Evolutionary conservation across 2,329 filamentous ascomycete genomes (phyloP).

Genomic region (Cladophialophora exuberans): DNA sequence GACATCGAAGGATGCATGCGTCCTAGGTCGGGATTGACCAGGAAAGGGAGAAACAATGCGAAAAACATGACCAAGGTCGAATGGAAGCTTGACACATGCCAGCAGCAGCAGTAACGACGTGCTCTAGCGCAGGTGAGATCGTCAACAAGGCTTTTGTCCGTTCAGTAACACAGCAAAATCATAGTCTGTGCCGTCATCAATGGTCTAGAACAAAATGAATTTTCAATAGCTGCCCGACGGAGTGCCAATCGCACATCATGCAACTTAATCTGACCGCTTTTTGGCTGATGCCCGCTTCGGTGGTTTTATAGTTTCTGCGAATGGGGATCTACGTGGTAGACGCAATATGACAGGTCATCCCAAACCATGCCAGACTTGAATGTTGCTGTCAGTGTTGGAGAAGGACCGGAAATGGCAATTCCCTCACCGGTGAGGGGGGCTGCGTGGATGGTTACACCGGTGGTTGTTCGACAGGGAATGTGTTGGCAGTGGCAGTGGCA

Average conservation of each 20-base stretch:
- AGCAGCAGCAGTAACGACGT: not conserved
- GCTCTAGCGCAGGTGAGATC: not conserved
- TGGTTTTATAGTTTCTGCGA: not conserved
- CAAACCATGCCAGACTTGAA: not conserved
- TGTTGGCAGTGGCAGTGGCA: too few relatives aligned
- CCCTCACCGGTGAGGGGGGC: conserved; percentile 15
- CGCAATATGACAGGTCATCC: conserved; percentile 7
- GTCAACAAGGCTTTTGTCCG: not conserved
- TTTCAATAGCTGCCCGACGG: not conserved
- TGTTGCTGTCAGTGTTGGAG: not conserved
- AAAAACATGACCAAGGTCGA: conserved; percentile 1
- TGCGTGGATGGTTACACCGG: conserved; percentile 6
- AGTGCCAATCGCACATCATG: conserved; percentile 14
- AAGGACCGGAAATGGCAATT: conserved; percentile 5
- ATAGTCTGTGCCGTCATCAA: not conserved
- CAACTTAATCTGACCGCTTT: conserved; percentile 25
- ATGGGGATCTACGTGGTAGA: not conserved
- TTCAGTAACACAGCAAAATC: not conserved
- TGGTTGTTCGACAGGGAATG: conserved; percentile 2
- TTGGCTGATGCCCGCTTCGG: conserved; percentile 3
- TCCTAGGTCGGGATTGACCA: not conserved
- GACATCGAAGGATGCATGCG: not conserved
- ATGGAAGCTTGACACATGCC: conserved; percentile 11
- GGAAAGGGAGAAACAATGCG: not conserved
- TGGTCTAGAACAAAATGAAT: conserved; percentile 1